Base-by-base conservation (phyloP, 177 flowering plant species). In the Vitis hybrid region DNA sequence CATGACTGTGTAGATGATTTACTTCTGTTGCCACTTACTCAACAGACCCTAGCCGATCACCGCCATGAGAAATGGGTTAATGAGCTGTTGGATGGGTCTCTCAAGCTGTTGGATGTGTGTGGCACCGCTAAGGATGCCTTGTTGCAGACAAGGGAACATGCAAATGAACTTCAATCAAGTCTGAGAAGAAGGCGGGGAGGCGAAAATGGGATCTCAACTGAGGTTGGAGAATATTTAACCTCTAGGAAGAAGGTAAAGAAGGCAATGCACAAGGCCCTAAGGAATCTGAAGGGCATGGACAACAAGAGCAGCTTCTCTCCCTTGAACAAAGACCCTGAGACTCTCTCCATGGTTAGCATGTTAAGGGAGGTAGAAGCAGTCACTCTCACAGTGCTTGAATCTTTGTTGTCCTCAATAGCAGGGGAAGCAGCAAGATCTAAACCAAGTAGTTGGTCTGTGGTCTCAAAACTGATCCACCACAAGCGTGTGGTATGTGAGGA, bases 181-280 rank as follows among this genome's bases (percentile, higher is more conserved):
- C 50, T 86, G 58, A 77, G 86, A 10, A 69, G 85, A 69, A 76
- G 75, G 66, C 39, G 75, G 22, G 67, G 72, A 0, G 71, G 49
- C 53, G 81, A 76, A 1, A 3, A 49, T 7, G 71, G 59, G 10
- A 13, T 71, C 1, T 57, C 45, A 26, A 67, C 63, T 56, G 76
- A 68, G 49, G 61, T 74, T 19, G 67, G 6, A 20, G 68, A 66
- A 18, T 84, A 75, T 63, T 20, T 84, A 20, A 50, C 71, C 12
- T 78, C 68, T 0, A 81, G 81, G 67, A 86, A 77, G 77, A 73
- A 63, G 51, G 60, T 71, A 29, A 82, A 73, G 64, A 86, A 82
- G 71, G 74, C 77, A 19, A 72, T 76, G 52, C 58, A 34, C 5
- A 82, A 78, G 69, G 77, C 69, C 70, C 64, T 78, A 64, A 68